Percentiles rank a stretch among this genome's conserved stretches.
phyloP scores from a whole-genome alignment of 2,329 filamentous ascomycete species.

The Colletotrichum tropicale region DNA sequence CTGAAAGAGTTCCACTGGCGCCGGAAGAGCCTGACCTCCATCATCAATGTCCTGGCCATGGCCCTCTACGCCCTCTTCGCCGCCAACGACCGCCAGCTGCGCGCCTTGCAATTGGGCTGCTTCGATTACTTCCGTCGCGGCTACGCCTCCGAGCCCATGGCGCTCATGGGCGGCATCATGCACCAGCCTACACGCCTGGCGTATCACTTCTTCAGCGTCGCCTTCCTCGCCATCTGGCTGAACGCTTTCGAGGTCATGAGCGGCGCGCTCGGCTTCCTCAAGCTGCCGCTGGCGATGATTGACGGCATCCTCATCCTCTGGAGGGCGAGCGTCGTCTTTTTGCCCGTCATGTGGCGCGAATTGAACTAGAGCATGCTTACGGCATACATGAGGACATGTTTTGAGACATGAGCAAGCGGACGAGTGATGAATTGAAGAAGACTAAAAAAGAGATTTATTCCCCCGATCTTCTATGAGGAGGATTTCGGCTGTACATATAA shows the following conservation, averaged over 20 bases:
- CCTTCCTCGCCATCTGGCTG: conserved; percentile 83
- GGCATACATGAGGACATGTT: not conserved
- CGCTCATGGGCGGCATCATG: conserved; percentile 82
- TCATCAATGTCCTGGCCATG: conserved; percentile 98
- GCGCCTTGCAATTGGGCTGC: conserved; percentile 84
- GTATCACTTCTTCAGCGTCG: conserved; percentile 94
- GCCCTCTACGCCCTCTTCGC: conserved; percentile 92
- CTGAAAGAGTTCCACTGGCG: conserved; percentile 84
- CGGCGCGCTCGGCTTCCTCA: conserved; percentile 55
- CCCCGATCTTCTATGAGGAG: not conserved
- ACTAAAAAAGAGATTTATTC: not conserved
- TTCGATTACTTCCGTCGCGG: conserved; percentile 88
- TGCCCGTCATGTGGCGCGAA: conserved; percentile 81
- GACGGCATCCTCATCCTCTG: conserved; percentile 75
- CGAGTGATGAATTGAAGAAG: conserved; percentile 6
- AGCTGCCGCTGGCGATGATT: conserved; percentile 68
- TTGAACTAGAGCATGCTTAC: conserved; percentile 31
- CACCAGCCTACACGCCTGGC: conserved; percentile 78
- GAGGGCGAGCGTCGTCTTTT: conserved; percentile 81
- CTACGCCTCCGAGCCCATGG: conserved; percentile 78
- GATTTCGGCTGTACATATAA: conserved; percentile 5
- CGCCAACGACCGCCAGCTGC: conserved; percentile 78
- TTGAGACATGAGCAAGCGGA: conserved; percentile 5
- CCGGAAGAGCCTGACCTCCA: conserved; percentile 80
- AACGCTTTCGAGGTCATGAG: conserved; percentile 44